phyloP scores from a whole-genome alignment of 768 basidiomycete species.

The Infundibulicybe gibba region DNA sequence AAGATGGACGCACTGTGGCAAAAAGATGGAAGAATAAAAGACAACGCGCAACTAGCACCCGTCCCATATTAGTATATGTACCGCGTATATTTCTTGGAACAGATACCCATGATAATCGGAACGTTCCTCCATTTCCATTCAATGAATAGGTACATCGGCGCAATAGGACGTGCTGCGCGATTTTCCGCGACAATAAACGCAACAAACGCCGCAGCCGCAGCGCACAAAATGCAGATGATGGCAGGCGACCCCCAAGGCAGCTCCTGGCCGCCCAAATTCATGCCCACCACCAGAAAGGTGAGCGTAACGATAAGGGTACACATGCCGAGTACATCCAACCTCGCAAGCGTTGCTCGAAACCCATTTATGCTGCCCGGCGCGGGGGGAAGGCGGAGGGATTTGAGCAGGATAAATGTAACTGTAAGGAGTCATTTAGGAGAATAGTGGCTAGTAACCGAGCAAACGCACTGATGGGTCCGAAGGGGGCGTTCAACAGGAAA shows the following conservation, averaged over 20 bases:
- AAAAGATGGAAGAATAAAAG: neutral
- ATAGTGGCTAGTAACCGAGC: neutral
- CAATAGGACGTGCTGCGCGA: neutral
- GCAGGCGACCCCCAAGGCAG: neutral
- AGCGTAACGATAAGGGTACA: neutral
- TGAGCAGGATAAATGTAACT: conserved; percentile 17
- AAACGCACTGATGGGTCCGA: conserved; percentile 19
- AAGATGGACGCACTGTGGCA: neutral
- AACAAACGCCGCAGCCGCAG: neutral
- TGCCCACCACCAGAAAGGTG: neutral
- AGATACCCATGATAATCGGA: neutral
- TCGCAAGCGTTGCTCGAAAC: conserved; percentile 7
- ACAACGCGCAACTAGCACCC: neutral
- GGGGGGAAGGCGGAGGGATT: conserved; percentile 14
- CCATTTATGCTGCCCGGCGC: conserved; percentile 5
- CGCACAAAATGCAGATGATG: neutral
- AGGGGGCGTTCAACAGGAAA: conserved; percentile 19
- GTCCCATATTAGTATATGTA: neutral
- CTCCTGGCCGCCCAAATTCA: neutral
- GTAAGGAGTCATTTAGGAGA: neutral
- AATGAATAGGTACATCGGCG: neutral
- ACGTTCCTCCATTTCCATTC: neutral
- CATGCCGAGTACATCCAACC: conserved; percentile 18
- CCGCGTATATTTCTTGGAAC: neutral
- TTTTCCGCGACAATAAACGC: neutral